phyloP scores from a whole-genome alignment of 176 grass and related monocot genomes.

The Raddia distichophylla region DNA sequence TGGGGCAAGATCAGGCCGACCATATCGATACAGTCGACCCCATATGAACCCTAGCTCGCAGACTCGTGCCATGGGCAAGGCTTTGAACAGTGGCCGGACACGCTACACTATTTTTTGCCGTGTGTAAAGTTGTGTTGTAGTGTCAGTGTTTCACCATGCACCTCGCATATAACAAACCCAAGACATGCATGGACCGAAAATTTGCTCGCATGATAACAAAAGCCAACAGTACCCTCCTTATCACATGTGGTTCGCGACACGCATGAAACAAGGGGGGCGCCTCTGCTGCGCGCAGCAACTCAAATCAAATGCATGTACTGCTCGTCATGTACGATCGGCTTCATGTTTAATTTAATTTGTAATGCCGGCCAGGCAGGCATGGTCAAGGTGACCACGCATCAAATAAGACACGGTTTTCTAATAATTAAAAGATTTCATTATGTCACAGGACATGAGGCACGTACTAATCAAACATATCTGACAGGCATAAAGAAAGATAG shows the following conservation, averaged over 20 bases:
- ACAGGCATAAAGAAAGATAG: conserved; percentile 17
- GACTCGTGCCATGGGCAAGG: neutral
- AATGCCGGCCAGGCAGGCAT: conserved; percentile 22
- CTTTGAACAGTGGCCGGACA: conserved; percentile 35
- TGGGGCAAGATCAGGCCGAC: conserved; percentile 18
- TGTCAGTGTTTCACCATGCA: conserved; percentile 28
- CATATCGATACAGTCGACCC: conserved; percentile 30
- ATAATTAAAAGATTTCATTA: conserved; percentile 18
- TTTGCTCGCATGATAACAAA: conserved; percentile 17
- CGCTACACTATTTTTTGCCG: neutral
- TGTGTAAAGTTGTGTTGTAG: conserved; percentile 27
- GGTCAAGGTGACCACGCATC: neutral
- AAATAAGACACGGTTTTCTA: conserved; percentile 11
- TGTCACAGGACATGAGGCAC: conserved; percentile 22
- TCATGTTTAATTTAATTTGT: neutral
- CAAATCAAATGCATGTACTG: conserved; percentile 39
- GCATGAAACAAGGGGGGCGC: conserved; percentile 12
- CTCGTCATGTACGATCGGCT: neutral
- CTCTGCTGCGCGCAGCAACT: conserved; percentile 5
- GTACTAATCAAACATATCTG: conserved; percentile 47
- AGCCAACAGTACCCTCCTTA: conserved; percentile 1
- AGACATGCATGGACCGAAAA: conserved; percentile 16
- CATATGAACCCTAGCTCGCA: conserved; percentile 27
- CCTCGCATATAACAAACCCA: conserved; percentile 28
- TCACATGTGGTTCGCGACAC: neutral